Evolutionary conservation across 495 filamentous ascomycete genomes (phyloP), one percentile per base, ranked within the genome.

Genomic region (Aspergillus nidulans): DNA sequence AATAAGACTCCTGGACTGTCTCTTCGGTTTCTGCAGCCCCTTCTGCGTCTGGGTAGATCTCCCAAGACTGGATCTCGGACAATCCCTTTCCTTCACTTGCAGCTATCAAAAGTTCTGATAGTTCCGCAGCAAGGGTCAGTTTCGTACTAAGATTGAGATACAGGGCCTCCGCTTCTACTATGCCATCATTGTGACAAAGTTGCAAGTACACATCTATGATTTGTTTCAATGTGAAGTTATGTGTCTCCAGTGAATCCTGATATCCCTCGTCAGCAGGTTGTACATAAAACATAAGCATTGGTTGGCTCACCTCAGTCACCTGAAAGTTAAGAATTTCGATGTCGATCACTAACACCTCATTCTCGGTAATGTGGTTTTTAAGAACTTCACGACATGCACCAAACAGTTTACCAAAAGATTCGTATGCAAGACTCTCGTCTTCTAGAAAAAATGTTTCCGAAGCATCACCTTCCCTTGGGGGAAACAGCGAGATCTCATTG

Each of bases 391-490:
- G 85, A 56, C 89, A 80, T 28, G 80, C 81, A 38, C 74, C 63
- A 46, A 96, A 76, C 19, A 96, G 73, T 28, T 79, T 74, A 20
- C 69, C 65, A 24, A 96, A 69, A 15, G 74, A 73, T 18, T 78
- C 63, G 44, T 84, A 77, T 15, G 84, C 75, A 1, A 87, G 71
- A 20, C 75, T 72, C 57, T 82, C 77, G 60, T 92, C 85, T 53
- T 84, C 75, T 12, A 96, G 78, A 49, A 95, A 89, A 60, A 83
- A 95, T 9, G 81, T 81, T 44, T 89, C 83, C 0, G 85, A 76
- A 49, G 83, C 81, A 56, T 89, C 83, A 34, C 81, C 77, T 53
- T 82, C 76, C 19, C 77, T 69, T 21, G 81, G 83, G 30, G 86
- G 84, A 56, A 94, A 90, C 7, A 95, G 72, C 12, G 81, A 81